Evolutionary conservation across 768 basidiomycete species (phyloP).

Genomic region (Leccinum truebloodii): DNA sequence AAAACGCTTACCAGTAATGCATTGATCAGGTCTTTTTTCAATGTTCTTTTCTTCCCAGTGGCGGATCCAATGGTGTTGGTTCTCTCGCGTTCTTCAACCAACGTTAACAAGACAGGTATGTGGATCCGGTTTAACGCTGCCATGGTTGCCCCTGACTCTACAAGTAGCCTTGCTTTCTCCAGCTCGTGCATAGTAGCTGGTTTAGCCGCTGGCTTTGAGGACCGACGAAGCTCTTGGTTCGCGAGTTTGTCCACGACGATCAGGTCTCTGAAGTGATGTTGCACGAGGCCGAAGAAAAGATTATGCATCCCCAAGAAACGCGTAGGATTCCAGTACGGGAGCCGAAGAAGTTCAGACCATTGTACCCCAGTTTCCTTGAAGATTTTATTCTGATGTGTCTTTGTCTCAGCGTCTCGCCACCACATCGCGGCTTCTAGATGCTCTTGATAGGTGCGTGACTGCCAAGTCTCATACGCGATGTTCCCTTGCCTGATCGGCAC

Average conservation of each 20-base stretch:
- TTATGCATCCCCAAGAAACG: slow-evolving; percentile 37
- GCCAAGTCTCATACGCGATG: slow-evolving; percentile 30
- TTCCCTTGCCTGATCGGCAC: slow-evolving; percentile 18
- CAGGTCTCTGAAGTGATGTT: slow-evolving; percentile 11
- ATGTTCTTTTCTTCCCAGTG: background rate
- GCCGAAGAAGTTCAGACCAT: slow-evolving; percentile 31
- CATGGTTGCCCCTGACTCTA: background rate
- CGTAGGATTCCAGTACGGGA: slow-evolving; percentile 39
- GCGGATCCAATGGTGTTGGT: background rate
- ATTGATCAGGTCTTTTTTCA: background rate
- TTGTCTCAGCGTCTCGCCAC: slow-evolving; percentile 22
- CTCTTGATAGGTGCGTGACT: slow-evolving; percentile 10
- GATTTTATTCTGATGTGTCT: slow-evolving; percentile 7
- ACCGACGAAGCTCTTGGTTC: background rate
- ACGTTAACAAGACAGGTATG: background rate
- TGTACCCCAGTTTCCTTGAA: slow-evolving; percentile 26
- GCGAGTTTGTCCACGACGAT: slow-evolving; percentile 9
- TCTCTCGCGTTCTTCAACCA: background rate
- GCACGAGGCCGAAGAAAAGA: slow-evolving; percentile 26
- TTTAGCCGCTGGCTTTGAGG: background rate
- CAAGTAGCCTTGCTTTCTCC: background rate
- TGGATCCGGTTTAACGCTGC: background rate
- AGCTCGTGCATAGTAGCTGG: background rate
- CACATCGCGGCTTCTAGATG: slow-evolving; percentile 16
- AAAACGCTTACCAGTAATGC: background rate